Evolutionary conservation across 176 grass and related monocot species (phyloP), one percentile per base, ranked within the genome.

Genomic region (Tillandsia leiboldiana): DNA sequence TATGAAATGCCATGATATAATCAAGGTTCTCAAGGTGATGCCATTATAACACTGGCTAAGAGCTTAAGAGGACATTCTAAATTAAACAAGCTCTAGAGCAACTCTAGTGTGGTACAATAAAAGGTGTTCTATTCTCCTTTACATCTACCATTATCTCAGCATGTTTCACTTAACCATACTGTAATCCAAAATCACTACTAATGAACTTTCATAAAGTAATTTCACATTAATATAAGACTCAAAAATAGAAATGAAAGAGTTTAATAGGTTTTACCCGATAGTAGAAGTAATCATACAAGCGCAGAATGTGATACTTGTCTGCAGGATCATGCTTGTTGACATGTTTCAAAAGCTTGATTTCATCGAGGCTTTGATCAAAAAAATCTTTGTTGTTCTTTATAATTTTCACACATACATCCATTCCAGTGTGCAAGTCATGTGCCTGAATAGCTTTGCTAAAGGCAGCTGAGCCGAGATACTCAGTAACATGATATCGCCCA

Each of bases 311-410:
- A 63, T 86, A 86, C 75, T 88, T 99, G 80, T 99, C 95, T 11
- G 77, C 84, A 68, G 95, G 95, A 68, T 99, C 95, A 83, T 99
- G 84, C 77, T 90, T 99, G 81, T 93, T 99, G 42, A 99, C 90
- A 88, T 87, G 90, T 78, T 99, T 99, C 82, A 99, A 80, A 71
- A 99, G 95, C 75, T 99, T 99, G 84, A 99, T 99, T 82, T 99
- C 95, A 84, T 99, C 95, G 72, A 99, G 83, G 67, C 95, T 99
- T 70, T 99, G 95, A 53, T 99, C 95, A 14, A 99, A 99, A 82
- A 99, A 99, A 90, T 99, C 95, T 87, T 99, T 99, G 78, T 99
- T 99, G 66, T 99, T 99, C 82, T 99, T 99, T 65, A 99, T 99
- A 65, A 99, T 93, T 85, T 99, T 99, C 73, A 99, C 84, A 58